phyloP scores from a whole-genome alignment of 116 monocot genomes.

The Trichopus zeylanicus region DNA sequence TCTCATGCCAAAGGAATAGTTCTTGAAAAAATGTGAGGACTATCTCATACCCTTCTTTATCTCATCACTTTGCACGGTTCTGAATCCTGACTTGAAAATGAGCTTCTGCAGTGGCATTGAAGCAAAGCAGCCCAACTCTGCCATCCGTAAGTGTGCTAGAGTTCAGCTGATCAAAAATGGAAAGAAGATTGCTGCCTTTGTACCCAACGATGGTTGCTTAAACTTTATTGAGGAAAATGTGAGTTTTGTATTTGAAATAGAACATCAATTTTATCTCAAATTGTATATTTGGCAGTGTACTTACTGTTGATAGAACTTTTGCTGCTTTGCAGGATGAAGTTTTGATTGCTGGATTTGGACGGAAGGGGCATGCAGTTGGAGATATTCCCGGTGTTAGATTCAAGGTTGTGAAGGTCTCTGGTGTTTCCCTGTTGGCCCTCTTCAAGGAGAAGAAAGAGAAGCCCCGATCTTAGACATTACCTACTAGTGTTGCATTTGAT shows the following conservation, averaged over 20 bases:
- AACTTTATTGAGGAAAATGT: constrained; percentile 55
- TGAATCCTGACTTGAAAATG: not conserved
- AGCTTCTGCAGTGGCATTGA: constrained; percentile 34
- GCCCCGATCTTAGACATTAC: not conserved
- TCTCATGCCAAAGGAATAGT: constrained; percentile 59
- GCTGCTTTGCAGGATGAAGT: constrained; percentile 1
- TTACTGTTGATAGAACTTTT: not conserved
- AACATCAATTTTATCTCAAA: too few relatives aligned
- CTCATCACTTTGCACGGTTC: not conserved
- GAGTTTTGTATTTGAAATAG: too few relatives aligned
- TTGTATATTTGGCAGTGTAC: not conserved
- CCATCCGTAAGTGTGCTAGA: constrained; percentile 47
- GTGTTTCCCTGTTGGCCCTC: constrained; percentile 1
- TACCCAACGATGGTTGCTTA: constrained; percentile 52
- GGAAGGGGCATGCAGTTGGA: constrained; percentile 5
- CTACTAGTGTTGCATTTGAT: too few relatives aligned
- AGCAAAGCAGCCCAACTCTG: constrained; percentile 52
- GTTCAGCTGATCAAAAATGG: constrained; percentile 53
- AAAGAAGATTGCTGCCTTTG: constrained; percentile 50
- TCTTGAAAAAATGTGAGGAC: constrained; percentile 37
- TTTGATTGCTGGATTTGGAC: constrained; percentile 1
- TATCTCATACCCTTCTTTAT: not conserved
- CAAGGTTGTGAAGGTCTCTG: constrained; percentile 9
- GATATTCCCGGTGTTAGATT: constrained; percentile 6
- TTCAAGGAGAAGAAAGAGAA: constrained; percentile 2